phyloP scores from a whole-genome alignment of 257 asterid genomes.

The Nicotiana benthamiana region DNA sequence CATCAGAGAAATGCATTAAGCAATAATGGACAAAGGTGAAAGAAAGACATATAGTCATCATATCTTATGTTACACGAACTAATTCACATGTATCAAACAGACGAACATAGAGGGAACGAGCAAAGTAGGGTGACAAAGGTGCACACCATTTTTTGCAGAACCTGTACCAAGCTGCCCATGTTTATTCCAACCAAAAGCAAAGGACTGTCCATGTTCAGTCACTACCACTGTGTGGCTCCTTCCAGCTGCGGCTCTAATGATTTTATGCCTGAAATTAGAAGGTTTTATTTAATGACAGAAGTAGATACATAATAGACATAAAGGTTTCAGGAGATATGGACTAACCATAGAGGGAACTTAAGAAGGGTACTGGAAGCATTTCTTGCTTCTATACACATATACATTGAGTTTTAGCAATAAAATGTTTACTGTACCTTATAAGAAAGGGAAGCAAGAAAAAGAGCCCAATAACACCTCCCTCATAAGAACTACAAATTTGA shows the following conservation, averaged over 20 bases:
- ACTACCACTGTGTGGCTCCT: constrained; percentile 82
- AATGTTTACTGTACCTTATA: not conserved
- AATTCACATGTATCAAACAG: not conserved
- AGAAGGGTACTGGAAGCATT: not conserved
- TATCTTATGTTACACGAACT: no score
- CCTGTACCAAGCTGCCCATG: constrained; percentile 94
- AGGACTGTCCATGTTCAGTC: constrained; percentile 63
- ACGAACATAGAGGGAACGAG: not conserved
- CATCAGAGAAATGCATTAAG: no score
- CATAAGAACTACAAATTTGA: not conserved
- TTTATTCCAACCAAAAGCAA: constrained; percentile 96
- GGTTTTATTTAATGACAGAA: not conserved
- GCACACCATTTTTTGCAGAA: constrained; percentile 67
- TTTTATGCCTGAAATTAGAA: constrained; percentile 47
- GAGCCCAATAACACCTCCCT: not conserved
- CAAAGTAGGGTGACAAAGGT: not conserved
- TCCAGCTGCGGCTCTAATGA: constrained; percentile 73
- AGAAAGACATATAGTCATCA: not conserved
- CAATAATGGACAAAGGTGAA: not conserved
- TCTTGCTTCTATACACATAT: not conserved
- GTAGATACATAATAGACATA: not conserved
- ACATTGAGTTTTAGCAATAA: not conserved
- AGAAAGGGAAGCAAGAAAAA: not conserved
- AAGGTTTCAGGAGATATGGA: not conserved
- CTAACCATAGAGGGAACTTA: constrained; percentile 1